phyloP scores from a whole-genome alignment of 2,329 filamentous ascomycete species.

The Apiospora saccharicola region DNA sequence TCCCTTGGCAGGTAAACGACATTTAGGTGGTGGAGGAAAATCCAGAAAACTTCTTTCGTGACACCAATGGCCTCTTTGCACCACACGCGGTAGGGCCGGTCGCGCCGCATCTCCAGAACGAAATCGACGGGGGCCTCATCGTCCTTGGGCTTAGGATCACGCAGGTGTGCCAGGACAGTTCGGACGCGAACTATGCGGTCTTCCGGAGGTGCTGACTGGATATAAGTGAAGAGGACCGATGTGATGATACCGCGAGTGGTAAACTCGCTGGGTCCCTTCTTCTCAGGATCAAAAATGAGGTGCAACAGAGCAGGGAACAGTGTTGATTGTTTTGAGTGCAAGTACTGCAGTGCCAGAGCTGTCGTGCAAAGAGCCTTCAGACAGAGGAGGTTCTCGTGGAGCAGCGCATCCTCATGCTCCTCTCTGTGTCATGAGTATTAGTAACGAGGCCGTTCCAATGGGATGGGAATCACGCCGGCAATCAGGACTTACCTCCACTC shows the following conservation, averaged over 20 bases:
- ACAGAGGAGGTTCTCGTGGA: slow-evolving; percentile 92
- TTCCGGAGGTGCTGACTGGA: slow-evolving; percentile 69
- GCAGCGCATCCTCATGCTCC: slow-evolving; percentile 91
- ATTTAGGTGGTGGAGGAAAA: slow-evolving; percentile 94
- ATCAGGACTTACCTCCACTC: slow-evolving; percentile 83
- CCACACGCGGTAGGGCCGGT: slow-evolving; percentile 92
- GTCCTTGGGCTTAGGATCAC: slow-evolving; percentile 79
- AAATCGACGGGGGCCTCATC: slow-evolving; percentile 81
- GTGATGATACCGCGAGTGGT: slow-evolving; percentile 91
- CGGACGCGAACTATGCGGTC: slow-evolving; percentile 74
- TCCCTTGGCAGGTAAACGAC: slow-evolving; percentile 73
- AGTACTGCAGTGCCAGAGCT: slow-evolving; percentile 80
- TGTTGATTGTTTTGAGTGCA: slow-evolving; percentile 79
- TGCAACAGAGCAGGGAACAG: slow-evolving; percentile 86
- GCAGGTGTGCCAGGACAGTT: slow-evolving; percentile 80
- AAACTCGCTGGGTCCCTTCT: slow-evolving; percentile 96
- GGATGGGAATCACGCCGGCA: not conserved
- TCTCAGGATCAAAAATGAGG: slow-evolving; percentile 97
- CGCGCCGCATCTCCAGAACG: slow-evolving; percentile 86
- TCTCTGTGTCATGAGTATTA: slow-evolving; percentile 62
- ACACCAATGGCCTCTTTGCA: slow-evolving; percentile 91
- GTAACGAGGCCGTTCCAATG: not conserved
- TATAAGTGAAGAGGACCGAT: slow-evolving; percentile 87
- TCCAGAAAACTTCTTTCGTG: slow-evolving; percentile 99
- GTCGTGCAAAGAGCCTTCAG: slow-evolving; percentile 95